phyloP scores from a whole-genome alignment of 2,329 filamentous ascomycete genomes.

The Emericellopsis atlantica region DNA sequence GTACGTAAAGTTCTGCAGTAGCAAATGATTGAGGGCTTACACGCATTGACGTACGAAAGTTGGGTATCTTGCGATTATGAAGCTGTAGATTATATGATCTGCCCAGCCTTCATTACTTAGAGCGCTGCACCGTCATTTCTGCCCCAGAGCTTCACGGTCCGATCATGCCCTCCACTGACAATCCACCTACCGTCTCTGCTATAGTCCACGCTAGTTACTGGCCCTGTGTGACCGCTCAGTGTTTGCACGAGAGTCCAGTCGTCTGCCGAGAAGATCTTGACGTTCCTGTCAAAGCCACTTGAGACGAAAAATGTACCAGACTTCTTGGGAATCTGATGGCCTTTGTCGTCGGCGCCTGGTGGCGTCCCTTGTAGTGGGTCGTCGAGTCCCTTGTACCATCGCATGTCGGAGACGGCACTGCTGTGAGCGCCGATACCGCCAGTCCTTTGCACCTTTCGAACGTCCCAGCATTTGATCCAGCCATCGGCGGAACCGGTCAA shows the following conservation, averaged over 20 bases:
- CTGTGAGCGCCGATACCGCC: constrained; percentile 85
- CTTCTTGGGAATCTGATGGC: constrained; percentile 62
- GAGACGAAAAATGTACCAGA: constrained; percentile 86
- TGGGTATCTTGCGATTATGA: no score
- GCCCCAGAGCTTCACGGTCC: constrained; percentile 93
- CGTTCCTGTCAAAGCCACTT: constrained; percentile 84
- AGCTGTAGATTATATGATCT: no score
- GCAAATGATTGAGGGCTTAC: no score
- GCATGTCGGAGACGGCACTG: constrained; percentile 81
- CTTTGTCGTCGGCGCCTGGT: constrained; percentile 51
- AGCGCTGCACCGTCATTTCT: constrained; percentile 58
- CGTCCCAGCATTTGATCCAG: constrained; percentile 96
- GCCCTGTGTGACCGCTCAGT: constrained; percentile 80
- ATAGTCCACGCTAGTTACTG: constrained; percentile 83
- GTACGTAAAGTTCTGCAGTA: no score
- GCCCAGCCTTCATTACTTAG: constrained; percentile 9
- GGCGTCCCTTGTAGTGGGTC: constrained; percentile 51
- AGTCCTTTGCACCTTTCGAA: constrained; percentile 73
- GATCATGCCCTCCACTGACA: constrained; percentile 84
- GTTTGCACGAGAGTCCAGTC: constrained; percentile 89
- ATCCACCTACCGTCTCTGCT: constrained; percentile 84
- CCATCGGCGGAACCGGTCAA: constrained; percentile 88
- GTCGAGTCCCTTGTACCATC: constrained; percentile 86
- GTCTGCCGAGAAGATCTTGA: constrained; percentile 92
- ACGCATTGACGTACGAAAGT: no score